Base-by-base conservation (phyloP, 352 stramenopile genomes). In the Phytophthora crassamura region DNA sequence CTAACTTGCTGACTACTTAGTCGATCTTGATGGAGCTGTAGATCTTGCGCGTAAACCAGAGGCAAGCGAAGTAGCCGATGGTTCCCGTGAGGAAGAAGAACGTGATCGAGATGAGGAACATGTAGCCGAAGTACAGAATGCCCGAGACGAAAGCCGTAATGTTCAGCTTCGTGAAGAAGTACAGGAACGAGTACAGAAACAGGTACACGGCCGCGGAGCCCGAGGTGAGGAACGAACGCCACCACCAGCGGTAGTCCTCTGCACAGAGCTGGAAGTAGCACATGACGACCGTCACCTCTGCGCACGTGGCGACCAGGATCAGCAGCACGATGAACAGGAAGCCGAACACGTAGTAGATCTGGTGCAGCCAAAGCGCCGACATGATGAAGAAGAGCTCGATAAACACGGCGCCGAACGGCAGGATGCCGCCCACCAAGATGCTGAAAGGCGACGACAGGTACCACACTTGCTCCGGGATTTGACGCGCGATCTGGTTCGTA, bases 361-460 rank as follows among this genome's bases (percentile, higher is more conserved):
- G 95, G 81, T 99, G 94, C 47, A 99, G 76, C 98, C 98, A 99
- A 32, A 99, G 80, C 49, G 98, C 97, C 63, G 90, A 98, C 96
- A 99, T 99, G 78, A 99, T 99, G 85, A 99, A 99, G 77, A 99
- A 99, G 20, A 99, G 89, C 76, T 99, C 98, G 65, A 99, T 99
- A 77, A 98, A 99, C 39, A 99, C 97, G 7, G 97, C 97, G 34
- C 98, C 98, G 73, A 99, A 99, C 14, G 98, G 98, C 20, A 99
- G 75, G 40, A 99, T 96, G 50, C 98, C 98, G 41, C 97, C 98
- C 7, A 99, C 80, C 14, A 98, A 67, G 64, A 98, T 98, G 55
- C 89, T 98, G 68, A 99, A 91, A 14, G 85, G 83, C 18, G 97
- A 95, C 58, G 91, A 88, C 33, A 98, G 88, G 78, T 99, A 99